phyloP scores from a whole-genome alignment of 1,139 yeast genomes.

The Suhomyces bokatorum region DNA sequence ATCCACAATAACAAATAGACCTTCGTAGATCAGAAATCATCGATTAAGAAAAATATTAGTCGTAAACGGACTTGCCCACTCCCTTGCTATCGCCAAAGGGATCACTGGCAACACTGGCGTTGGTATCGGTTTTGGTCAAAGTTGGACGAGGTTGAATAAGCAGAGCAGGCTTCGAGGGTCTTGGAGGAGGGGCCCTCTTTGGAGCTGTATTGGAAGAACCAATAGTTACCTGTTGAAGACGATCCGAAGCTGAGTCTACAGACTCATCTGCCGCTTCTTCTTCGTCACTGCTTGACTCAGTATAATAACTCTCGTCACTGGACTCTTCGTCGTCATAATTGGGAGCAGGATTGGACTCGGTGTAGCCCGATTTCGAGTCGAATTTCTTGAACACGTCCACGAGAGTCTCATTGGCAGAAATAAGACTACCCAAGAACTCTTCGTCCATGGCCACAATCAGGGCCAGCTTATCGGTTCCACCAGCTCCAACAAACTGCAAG shows the following conservation, averaged over 20 bases:
- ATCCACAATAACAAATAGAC: no score
- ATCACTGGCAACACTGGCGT: conserved; percentile 44
- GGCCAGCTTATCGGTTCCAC: conserved; percentile 32
- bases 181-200: conserved; percentile 36
- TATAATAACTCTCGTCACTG: conserved; percentile 45
- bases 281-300: conserved; percentile 43
- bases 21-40: no score
- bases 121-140: conserved; percentile 26
- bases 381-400: conserved; percentile 70
- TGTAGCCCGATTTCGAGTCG: conserved; percentile 50
- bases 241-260: conserved; percentile 2
- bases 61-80: conserved; percentile 30
- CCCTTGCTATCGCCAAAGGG: conserved; percentile 73
- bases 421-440: conserved; percentile 80
- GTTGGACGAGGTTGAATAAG: conserved; percentile 14
- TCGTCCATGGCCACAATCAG: conserved; percentile 52
- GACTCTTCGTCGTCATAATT: conserved; percentile 29
- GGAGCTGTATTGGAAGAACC: conserved; percentile 5
- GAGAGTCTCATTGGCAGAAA: conserved; percentile 86
- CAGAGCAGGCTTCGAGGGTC: conserved; percentile 32
- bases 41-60: no score
- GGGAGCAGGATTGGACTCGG: conserved; percentile 40
- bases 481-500: conserved; percentile 74
- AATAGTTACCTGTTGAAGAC: conserved; percentile 13
- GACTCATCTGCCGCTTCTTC: conserved; percentile 29